phyloP scores from a whole-genome alignment of 2,329 filamentous ascomycete species.

The Trichoderma breve region DNA sequence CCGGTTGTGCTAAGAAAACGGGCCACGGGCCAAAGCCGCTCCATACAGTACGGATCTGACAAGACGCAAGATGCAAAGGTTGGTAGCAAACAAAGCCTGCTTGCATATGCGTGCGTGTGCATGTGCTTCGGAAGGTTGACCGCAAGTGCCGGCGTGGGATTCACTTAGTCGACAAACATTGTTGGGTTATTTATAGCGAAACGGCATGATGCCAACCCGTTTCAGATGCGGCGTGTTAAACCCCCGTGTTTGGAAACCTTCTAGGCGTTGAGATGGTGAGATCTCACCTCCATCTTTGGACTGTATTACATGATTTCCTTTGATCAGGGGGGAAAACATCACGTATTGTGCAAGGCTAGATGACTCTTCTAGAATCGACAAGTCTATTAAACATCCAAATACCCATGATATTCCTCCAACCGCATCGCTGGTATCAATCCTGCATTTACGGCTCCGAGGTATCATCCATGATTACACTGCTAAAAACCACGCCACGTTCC shows the following conservation, averaged over 20 bases:
- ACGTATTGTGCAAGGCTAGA: neutral
- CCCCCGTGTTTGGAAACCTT: neutral
- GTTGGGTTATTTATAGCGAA: neutral
- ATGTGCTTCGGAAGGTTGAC: neutral
- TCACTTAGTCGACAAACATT: neutral
- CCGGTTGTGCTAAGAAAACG: neutral
- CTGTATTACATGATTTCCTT: neutral
- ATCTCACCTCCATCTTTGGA: neutral
- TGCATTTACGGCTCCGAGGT: neutral
- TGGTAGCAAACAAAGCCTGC: neutral
- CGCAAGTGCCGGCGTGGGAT: neutral
- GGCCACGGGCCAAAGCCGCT: neutral
- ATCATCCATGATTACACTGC: neutral
- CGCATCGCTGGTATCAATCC: neutral
- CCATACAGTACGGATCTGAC: slow-evolving; percentile 8
- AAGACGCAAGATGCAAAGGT: neutral
- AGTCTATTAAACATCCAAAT: slow-evolving; percentile 5
- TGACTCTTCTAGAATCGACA: neutral
- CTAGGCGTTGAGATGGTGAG: neutral
- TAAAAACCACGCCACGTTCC: slow-evolving; percentile 16
- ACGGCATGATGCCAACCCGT: neutral
- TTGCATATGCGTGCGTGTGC: neutral
- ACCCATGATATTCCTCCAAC: neutral
- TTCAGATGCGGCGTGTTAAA: neutral
- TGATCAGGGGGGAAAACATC: neutral